Evolutionary conservation across 2,329 filamentous ascomycete species (phyloP).

Genomic region (Colletotrichum gigasporum): DNA sequence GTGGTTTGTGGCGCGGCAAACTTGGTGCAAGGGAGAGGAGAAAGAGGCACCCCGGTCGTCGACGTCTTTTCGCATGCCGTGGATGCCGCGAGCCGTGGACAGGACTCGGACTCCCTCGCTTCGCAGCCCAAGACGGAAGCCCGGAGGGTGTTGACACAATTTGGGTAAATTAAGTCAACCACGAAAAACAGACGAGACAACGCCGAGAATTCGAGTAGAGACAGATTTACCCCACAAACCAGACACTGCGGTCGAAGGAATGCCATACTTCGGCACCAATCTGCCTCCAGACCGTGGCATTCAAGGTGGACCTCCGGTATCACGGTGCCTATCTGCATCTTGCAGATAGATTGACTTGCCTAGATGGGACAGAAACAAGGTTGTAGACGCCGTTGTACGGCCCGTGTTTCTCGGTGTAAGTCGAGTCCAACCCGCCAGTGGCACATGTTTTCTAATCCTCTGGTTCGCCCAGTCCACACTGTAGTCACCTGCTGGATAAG

Average conservation of each 20-base stretch:
- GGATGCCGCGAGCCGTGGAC: not conserved
- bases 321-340: constrained; percentile 27
- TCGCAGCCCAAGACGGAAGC: constrained; percentile 23
- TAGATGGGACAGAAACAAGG: constrained; percentile 24
- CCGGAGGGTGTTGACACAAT: constrained; percentile 30
- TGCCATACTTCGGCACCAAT: constrained; percentile 13
- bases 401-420: constrained; percentile 21
- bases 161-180: constrained; percentile 30
- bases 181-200: constrained; percentile 10
- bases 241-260: not conserved
- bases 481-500: constrained; percentile 4
- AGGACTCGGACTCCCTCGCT: constrained; percentile 16
- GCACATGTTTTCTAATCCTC: not conserved
- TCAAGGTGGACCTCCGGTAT: constrained; percentile 24
- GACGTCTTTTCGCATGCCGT: constrained; percentile 19
- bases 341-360: constrained; percentile 25
- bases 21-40: not conserved
- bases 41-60: not conserved
- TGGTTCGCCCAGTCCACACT: too few species aligned
- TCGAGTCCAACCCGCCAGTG: constrained; percentile 5
- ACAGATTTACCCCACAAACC: constrained; percentile 18
- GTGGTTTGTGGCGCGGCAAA: constrained; percentile 16
- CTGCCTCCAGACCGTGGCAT: constrained; percentile 15
- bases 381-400: constrained; percentile 21
- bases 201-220: constrained; percentile 8